These are phyloP conservation scores for Neonectria sp. DNA, from an alignment of 2,329 filamentous ascomycete genomes.

Conservation along the genomic window DNA sequence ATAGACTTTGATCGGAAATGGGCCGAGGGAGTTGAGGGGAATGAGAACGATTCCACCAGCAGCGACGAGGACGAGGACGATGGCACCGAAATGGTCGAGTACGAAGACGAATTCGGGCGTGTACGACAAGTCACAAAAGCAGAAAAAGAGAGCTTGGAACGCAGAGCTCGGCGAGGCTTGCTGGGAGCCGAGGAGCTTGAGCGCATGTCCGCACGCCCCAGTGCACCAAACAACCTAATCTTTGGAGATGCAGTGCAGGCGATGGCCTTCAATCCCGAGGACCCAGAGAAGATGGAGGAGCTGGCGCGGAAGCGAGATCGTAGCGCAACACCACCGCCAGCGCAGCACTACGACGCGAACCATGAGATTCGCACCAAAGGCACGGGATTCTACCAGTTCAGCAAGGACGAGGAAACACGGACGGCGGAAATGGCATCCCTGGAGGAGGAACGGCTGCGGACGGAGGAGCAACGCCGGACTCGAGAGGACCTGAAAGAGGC, in stretches of 20 bases:
- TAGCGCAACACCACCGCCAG: conserved; percentile 83
- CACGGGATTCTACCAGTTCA: conserved; percentile 93
- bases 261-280: conserved; percentile 85
- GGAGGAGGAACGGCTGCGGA: conserved; percentile 76
- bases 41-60: conserved; percentile 66
- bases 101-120: conserved; percentile 94
- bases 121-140: conserved; percentile 79
- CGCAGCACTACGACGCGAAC: conserved; percentile 88
- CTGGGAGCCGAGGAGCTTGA: conserved; percentile 74
- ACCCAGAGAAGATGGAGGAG: conserved; percentile 80
- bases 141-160: conserved; percentile 76
- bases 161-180: conserved; percentile 64
- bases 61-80: conserved; percentile 58
- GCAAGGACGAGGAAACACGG: conserved; percentile 78
- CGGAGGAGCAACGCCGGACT: conserved; percentile 73
- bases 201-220: conserved; percentile 77
- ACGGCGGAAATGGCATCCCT: conserved; percentile 82
- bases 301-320: conserved; percentile 85
- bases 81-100: conserved; percentile 81
- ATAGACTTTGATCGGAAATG: conserved; percentile 98
- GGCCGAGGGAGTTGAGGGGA: conserved; percentile 76
- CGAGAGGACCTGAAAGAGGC: conserved; percentile 71
- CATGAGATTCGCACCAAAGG: conserved; percentile 90
- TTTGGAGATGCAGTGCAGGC: conserved; percentile 89
- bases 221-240: conserved; percentile 80